phyloP scores from a whole-genome alignment of 441 rosid species.

The Erysimum cheiri region DNA sequence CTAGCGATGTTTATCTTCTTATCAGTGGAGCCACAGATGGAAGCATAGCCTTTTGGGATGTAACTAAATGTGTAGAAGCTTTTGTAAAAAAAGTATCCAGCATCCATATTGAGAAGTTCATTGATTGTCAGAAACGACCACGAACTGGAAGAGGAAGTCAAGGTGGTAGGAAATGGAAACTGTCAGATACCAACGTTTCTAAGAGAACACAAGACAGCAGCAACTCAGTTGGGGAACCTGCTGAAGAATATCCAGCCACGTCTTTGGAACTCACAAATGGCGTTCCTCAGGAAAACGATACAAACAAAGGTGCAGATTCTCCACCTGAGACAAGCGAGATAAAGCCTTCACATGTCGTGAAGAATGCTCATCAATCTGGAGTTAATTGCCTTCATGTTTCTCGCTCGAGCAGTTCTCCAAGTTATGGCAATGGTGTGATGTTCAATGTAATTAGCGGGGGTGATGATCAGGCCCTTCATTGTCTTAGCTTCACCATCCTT shows the following conservation, averaged over 20 bases:
- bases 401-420: slow-evolving; percentile 46
- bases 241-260: slow-evolving; percentile 43
- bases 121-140: slow-evolving; percentile 78
- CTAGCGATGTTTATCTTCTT: slow-evolving; percentile 62
- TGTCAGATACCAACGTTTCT: slow-evolving; percentile 43
- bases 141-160: slow-evolving; percentile 98
- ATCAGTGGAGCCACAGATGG: slow-evolving; percentile 98
- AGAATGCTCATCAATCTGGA: slow-evolving; percentile 81
- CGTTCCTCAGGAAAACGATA: slow-evolving; percentile 42
- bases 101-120: slow-evolving; percentile 60
- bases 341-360: slow-evolving; percentile 62
- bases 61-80: slow-evolving; percentile 68
- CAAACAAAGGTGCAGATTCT: slow-evolving; percentile 42
- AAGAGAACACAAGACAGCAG: slow-evolving; percentile 42
- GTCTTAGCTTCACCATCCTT: slow-evolving; percentile 52
- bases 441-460: slow-evolving; percentile 81
- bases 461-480: slow-evolving; percentile 92
- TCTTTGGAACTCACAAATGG: slow-evolving; percentile 40
- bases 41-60: slow-evolving; percentile 90
- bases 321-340: slow-evolving; percentile 57
- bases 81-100: slow-evolving; percentile 66
- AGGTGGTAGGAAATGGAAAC: slow-evolving; percentile 92
- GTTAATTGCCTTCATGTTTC: slow-evolving; percentile 87
- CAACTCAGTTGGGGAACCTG: slow-evolving; percentile 34
- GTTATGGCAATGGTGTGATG: slow-evolving; percentile 45